A percentile compares a stretch with the other conserved stretches of the same genome.
Evolutionary conservation across 2,329 filamentous ascomycete genomes (phyloP).

Genomic region (Aphanoascus verrucosus): DNA sequence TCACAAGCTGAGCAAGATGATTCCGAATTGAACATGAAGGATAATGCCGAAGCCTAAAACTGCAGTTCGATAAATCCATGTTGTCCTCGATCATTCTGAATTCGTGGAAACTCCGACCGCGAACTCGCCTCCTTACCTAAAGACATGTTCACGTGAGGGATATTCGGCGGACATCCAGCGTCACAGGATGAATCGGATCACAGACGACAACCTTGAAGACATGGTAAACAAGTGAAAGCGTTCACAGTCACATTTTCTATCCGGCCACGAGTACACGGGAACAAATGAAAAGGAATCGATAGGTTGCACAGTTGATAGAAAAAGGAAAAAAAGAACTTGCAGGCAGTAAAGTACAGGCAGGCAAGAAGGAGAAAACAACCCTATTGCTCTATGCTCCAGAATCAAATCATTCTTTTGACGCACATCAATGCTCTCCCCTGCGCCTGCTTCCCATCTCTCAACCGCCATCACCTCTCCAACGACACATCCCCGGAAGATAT

Average conservation of each 20-base stretch:
- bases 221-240: slow-evolving; percentile 2
- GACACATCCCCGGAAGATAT: slow-evolving; percentile 27
- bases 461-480: slow-evolving; percentile 17
- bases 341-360: slow-evolving; percentile 42
- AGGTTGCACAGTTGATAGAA: slow-evolving; percentile 15
- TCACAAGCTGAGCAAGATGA: too few relatives aligned
- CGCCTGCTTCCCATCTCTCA: slow-evolving; percentile 18
- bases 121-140: neutral
- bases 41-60: too few relatives aligned
- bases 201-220: neutral
- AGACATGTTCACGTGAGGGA: neutral
- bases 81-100: too few relatives aligned
- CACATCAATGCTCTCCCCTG: slow-evolving; percentile 24
- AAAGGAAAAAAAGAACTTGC: slow-evolving; percentile 27
- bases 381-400: slow-evolving; percentile 35
- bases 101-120: neutral
- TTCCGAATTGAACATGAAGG: too few relatives aligned
- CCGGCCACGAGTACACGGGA: slow-evolving; percentile 12
- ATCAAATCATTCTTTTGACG: slow-evolving; percentile 31
- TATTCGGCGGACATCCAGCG: too few relatives aligned
- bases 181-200: neutral
- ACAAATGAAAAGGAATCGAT: slow-evolving; percentile 15
- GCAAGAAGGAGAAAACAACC: slow-evolving; percentile 34
- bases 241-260: slow-evolving; percentile 15
- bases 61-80: too few relatives aligned